Percentiles rank a stretch among this genome's conserved stretches.
Evolutionary conservation across 2,329 filamentous ascomycete genomes (phyloP).

Genomic region (Penicillium crustosum): DNA sequence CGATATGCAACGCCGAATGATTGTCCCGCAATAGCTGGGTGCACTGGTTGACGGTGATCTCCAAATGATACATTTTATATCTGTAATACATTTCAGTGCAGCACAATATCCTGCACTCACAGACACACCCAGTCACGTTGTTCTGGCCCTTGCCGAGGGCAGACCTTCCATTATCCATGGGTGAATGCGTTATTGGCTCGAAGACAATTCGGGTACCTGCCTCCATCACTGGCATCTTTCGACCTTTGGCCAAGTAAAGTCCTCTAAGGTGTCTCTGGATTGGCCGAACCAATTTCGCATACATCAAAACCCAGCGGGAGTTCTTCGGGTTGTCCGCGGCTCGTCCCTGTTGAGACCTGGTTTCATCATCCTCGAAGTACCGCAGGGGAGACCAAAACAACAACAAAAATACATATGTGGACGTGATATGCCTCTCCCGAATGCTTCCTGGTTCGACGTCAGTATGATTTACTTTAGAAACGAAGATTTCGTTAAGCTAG

Average conservation of each 20-base stretch:
- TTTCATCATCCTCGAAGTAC: neutral
- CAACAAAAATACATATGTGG: neutral
- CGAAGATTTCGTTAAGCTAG: neutral
- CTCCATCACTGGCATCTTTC: neutral
- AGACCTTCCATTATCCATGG: conserved; percentile 16
- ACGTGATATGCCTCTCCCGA: conserved; percentile 3
- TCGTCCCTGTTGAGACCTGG: conserved; percentile 5
- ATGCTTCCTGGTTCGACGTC: conserved; percentile 31
- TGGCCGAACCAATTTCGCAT: conserved; percentile 18
- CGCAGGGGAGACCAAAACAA: neutral
- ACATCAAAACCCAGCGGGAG: conserved; percentile 24
- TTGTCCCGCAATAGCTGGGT: neutral
- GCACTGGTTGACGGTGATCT: neutral
- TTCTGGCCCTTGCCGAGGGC: conserved; percentile 12
- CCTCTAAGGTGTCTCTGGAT: conserved; percentile 10
- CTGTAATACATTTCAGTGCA: neutral
- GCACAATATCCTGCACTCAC: too few species aligned
- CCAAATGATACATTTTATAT: neutral
- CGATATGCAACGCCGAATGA: neutral
- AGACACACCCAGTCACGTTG: neutral
- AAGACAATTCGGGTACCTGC: conserved; percentile 3
- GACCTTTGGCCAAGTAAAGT: neutral
- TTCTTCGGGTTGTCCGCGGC: conserved; percentile 11
- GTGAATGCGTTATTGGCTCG: neutral
- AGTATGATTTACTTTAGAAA: conserved; percentile 30